phyloP scores from a whole-genome alignment of 208 protist genomes.

The Naegleria gruberi region DNA sequence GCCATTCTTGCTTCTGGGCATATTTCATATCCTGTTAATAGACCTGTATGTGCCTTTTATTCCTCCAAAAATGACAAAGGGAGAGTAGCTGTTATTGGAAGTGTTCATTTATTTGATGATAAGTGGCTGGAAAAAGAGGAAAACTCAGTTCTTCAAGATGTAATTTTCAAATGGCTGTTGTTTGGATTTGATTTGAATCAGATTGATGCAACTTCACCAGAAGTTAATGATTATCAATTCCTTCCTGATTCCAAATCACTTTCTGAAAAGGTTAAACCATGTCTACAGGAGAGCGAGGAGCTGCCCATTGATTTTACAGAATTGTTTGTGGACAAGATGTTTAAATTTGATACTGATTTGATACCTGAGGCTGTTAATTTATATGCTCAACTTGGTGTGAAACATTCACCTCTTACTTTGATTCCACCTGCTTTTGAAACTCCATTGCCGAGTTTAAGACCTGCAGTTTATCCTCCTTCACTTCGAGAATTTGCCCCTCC shows the following conservation, averaged over 20 bases:
- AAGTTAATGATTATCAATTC: constrained; percentile 85
- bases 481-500: constrained; percentile 75
- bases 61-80: constrained; percentile 60
- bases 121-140: constrained; percentile 83
- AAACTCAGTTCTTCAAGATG: constrained; percentile 69
- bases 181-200: constrained; percentile 72
- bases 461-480: constrained; percentile 81
- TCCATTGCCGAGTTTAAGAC: constrained; percentile 81
- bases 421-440: constrained; percentile 89
- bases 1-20: constrained; percentile 83
- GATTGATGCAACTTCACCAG: constrained; percentile 84
- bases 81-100: constrained; percentile 76
- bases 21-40: constrained; percentile 86
- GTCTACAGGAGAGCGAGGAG: constrained; percentile 86
- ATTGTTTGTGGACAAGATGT: constrained; percentile 79
- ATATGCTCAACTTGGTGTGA: constrained; percentile 76
- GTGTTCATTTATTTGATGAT: constrained; percentile 76
- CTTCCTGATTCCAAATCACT: constrained; percentile 85
- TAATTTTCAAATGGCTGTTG: constrained; percentile 73
- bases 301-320: constrained; percentile 83
- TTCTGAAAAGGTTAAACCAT: constrained; percentile 76
- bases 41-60: constrained; percentile 71
- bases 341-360: constrained; percentile 82
- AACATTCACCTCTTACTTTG: constrained; percentile 83
- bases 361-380: constrained; percentile 81